These are phyloP conservation scores for Macrolepiota dolichaula DNA, from an alignment of 768 basidiomycete genomes.

Conservation along the genomic window DNA sequence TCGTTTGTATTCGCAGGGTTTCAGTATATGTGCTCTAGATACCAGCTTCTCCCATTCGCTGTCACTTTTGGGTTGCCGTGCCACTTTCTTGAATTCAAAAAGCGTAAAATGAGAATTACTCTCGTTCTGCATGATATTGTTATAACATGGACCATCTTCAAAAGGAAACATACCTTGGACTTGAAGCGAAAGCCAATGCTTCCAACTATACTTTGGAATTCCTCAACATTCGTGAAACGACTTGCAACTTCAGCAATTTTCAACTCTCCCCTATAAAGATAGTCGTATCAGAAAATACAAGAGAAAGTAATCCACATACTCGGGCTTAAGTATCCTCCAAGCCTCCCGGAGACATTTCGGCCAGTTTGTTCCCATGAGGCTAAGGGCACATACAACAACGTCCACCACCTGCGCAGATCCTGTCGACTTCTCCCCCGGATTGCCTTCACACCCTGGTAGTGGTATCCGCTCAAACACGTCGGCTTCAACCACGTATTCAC, in stretches of 20 bases:
- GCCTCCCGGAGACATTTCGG: conserved; percentile 85
- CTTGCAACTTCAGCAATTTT: conserved; percentile 90
- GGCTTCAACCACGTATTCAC: conserved; percentile 78
- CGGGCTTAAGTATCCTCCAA: conserved; percentile 80
- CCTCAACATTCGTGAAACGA: conserved; percentile 66
- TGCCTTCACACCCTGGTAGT: conserved; percentile 73
- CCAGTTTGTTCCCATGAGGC: conserved; percentile 98
- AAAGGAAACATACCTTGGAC: conserved; percentile 53
- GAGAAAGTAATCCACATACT: conserved; percentile 45
- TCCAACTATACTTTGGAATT: conserved; percentile 60
- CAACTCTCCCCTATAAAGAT: conserved; percentile 60
- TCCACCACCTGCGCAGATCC: conserved; percentile 81
- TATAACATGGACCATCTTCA: background rate
- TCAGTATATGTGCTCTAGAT: conserved; percentile 56
- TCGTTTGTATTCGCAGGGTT: conserved; percentile 92
- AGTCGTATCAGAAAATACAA: background rate
- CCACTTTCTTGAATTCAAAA: conserved; percentile 73
- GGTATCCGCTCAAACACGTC: conserved; percentile 83
- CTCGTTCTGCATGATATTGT: conserved; percentile 52
- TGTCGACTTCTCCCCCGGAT: conserved; percentile 31
- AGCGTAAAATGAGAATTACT: conserved; percentile 82
- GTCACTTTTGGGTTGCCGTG: conserved; percentile 41
- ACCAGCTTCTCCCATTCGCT: conserved; percentile 60
- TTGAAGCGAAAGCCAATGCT: conserved; percentile 73
- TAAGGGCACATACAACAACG: conserved; percentile 89